Percentiles rank a stretch among this genome's conserved stretches.
Conservation (phyloP, 148 eudicot species). For the Gaultheria prostrata region DNA sequence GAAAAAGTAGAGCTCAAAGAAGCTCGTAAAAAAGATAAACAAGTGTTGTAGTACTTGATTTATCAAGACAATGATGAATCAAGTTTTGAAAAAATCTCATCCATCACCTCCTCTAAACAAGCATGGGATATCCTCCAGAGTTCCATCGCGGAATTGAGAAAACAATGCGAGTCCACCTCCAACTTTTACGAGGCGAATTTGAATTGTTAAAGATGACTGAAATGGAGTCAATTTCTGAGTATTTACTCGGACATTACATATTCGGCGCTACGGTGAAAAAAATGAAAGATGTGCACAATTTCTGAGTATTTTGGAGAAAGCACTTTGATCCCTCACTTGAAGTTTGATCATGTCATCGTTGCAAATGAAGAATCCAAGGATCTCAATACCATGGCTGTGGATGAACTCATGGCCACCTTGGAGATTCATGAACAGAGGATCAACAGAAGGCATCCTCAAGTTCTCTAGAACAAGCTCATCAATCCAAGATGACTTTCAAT, state of each 20-base stretch:
- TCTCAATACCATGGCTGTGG: too few species aligned
- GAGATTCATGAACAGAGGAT: too few species aligned
- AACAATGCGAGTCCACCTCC: neutral
- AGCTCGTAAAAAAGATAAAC: neutral
- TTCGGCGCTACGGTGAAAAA: neutral
- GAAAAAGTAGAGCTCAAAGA: neutral
- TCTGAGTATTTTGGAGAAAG: neutral
- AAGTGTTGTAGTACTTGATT: neutral
- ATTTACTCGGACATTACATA: neutral
- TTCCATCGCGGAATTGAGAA: neutral
- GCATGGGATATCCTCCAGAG: neutral
- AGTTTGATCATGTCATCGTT: neutral
- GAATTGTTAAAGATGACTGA: neutral
- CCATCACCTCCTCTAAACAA: neutral
- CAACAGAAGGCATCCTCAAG: too few species aligned
- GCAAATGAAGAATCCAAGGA: too few species aligned
- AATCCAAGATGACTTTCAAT: too few species aligned
- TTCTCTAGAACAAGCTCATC: too few species aligned
- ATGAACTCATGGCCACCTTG: too few species aligned
- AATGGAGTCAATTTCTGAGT: neutral
- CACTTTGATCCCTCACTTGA: neutral
- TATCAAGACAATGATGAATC: constrained; percentile 12
- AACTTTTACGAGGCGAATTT: neutral
- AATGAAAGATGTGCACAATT: neutral
- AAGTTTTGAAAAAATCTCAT: neutral